These are phyloP conservation scores for Exophiala phaeomuriformis DNA, from an alignment of 2,329 filamentous ascomycete genomes.

Conservation along the genomic window DNA sequence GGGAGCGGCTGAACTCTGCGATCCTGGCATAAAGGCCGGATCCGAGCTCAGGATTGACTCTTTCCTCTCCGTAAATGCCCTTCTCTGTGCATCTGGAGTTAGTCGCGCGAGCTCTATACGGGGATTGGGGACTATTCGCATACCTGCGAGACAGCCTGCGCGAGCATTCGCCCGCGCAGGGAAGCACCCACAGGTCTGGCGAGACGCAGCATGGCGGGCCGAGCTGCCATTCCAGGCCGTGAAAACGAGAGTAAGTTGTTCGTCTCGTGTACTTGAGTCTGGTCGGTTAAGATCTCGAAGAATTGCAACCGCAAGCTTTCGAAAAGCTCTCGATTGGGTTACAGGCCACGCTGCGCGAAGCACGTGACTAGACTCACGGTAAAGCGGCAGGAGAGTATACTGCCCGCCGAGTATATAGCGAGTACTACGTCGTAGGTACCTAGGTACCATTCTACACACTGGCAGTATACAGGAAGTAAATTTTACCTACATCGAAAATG, in stretches of 20 bases:
- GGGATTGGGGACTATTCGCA: slow-evolving; percentile 3
- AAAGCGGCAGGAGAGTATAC: neutral
- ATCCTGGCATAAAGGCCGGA: slow-evolving; percentile 19
- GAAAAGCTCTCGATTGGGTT: slow-evolving; percentile 4
- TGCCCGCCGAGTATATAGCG: no score
- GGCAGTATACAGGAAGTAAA: no score
- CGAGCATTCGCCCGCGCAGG: slow-evolving; percentile 22
- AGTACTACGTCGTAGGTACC: no score
- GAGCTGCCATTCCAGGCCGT: slow-evolving; percentile 15
- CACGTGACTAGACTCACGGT: neutral
- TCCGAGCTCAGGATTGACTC: slow-evolving; percentile 25
- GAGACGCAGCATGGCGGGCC: slow-evolving; percentile 25
- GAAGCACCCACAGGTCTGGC: slow-evolving; percentile 20
- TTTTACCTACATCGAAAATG: no score
- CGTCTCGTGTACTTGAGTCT: neutral
- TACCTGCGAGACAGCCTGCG: slow-evolving; percentile 22
- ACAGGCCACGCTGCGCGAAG: slow-evolving; percentile 1
- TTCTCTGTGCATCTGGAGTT: slow-evolving; percentile 15
- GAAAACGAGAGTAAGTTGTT: slow-evolving; percentile 8
- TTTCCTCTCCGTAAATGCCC: slow-evolving; percentile 23
- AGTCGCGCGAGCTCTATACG: slow-evolving; percentile 13
- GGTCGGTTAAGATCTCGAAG: slow-evolving; percentile 7
- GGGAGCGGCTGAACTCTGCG: slow-evolving; percentile 12
- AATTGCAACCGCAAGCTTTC: neutral
- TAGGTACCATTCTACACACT: no score